Conservation (phyloP, 2,329 filamentous ascomycete species). For the Aspergillus pseudotamarii region DNA sequence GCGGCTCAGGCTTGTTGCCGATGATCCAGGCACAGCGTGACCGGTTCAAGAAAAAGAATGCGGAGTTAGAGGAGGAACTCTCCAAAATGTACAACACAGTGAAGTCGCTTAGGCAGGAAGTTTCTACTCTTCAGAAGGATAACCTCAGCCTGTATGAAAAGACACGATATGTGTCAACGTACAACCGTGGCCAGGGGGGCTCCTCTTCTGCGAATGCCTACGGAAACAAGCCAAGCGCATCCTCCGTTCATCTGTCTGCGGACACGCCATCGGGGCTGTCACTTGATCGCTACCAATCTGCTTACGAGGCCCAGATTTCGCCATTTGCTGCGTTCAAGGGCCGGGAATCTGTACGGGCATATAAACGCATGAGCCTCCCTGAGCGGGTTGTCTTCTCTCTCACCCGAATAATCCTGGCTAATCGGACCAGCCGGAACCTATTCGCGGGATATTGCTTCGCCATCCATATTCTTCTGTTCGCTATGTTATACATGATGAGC, state of each 20-base stretch:
- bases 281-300: conserved; percentile 82
- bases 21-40: conserved; percentile 99
- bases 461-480: conserved; percentile 84
- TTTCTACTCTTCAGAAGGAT: conserved; percentile 90
- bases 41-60: conserved; percentile 95
- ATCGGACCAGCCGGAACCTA: conserved; percentile 84
- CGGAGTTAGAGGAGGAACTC: conserved; percentile 85
- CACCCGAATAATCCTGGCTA: conserved; percentile 87
- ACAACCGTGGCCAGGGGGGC: conserved; percentile 71
- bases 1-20: conserved; percentile 85
- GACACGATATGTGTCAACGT: conserved; percentile 92
- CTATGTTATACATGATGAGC: conserved; percentile 83
- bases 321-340: conserved; percentile 95
- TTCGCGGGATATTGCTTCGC: conserved; percentile 91
- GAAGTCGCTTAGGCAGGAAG: conserved; percentile 84
- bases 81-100: conserved; percentile 81
- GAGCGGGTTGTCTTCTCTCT: conserved; percentile 89
- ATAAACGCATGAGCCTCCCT: conserved; percentile 88
- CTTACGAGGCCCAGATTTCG: conserved; percentile 93
- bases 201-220: conserved; percentile 64
- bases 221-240: conserved; percentile 72
- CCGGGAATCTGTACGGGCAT: conserved; percentile 86
- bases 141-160: conserved; percentile 97
- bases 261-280: conserved; percentile 66
- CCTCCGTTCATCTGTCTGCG: conserved; percentile 64